Percentiles rank a stretch among this genome's conserved stretches.
Conservation (phyloP, 768 basidiomycete genomes). For the Astraeus odoratus region DNA sequence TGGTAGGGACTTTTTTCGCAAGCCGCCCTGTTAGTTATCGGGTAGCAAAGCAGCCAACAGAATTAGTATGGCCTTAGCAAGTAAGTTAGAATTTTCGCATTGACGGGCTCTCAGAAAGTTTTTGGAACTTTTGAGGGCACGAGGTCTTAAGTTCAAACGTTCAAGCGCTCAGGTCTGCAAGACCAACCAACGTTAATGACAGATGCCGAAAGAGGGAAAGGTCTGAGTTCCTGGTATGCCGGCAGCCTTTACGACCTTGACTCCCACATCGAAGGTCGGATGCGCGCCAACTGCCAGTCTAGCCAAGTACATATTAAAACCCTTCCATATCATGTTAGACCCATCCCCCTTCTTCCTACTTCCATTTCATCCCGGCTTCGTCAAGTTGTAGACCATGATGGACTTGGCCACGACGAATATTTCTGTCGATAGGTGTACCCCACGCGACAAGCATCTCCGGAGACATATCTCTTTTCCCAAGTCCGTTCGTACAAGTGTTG, state of each 20-base stretch:
- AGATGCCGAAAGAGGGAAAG: too few species aligned
- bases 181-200: too few species aligned
- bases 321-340: neutral
- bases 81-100: too few species aligned
- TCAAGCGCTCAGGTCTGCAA: too few species aligned
- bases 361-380: neutral
- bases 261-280: neutral
- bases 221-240: neutral
- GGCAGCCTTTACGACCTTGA: neutral
- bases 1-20: too few species aligned
- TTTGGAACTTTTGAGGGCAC: too few species aligned
- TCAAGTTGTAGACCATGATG: constrained; percentile 14
- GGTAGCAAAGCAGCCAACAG: too few species aligned
- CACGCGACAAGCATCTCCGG: constrained; percentile 20
- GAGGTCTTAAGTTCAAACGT: too few species aligned
- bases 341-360: neutral
- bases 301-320: neutral
- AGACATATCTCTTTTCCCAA: constrained; percentile 29
- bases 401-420: constrained; percentile 27
- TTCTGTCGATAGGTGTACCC: constrained; percentile 25
- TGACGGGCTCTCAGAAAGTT: too few species aligned
- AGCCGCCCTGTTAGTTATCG: too few species aligned
- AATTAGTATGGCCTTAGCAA: too few species aligned
- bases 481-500: constrained; percentile 26
- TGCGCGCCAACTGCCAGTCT: neutral